Conservation (phyloP, 148 eudicot genomes). For the Bassia scoparia region DNA sequence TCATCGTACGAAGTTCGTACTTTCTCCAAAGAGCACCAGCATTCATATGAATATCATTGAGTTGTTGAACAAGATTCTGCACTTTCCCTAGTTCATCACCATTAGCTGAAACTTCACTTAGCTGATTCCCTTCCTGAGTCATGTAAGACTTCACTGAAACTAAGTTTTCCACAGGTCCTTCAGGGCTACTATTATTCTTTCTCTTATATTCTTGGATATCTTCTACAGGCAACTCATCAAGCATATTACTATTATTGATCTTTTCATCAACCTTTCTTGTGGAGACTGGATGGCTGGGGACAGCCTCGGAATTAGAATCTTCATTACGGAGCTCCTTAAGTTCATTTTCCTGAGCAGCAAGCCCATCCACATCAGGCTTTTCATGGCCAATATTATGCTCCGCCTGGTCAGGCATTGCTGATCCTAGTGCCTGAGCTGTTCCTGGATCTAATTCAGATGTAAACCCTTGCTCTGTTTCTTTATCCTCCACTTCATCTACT, state of each 20-base stretch:
- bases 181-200: constrained; percentile 18
- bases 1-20: constrained; percentile 69
- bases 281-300: constrained; percentile 30
- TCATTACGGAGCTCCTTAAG: constrained; percentile 35
- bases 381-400: constrained; percentile 48
- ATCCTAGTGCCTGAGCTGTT: constrained; percentile 80
- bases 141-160: constrained; percentile 49
- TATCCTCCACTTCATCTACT: constrained; percentile 53
- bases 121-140: constrained; percentile 37
- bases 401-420: constrained; percentile 79
- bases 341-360: constrained; percentile 29
- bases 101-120: constrained; percentile 30
- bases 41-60: constrained; percentile 41
- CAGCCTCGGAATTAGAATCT: constrained; percentile 37
- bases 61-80: constrained; percentile 38
- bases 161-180: constrained; percentile 48
- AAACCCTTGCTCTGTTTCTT: constrained; percentile 68
- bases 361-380: constrained; percentile 45
- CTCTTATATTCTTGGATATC: constrained; percentile 29
- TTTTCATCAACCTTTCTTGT: constrained; percentile 37
- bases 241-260: constrained; percentile 25
- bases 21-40: constrained; percentile 73
- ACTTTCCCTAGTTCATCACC: constrained; percentile 46
- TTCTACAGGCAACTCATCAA: constrained; percentile 32
- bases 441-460: constrained; percentile 70